Percentiles rank a stretch among this genome's conserved stretches.
Conservation (phyloP, 139 green algal genomes). For the Pleodorina starrii region DNA sequence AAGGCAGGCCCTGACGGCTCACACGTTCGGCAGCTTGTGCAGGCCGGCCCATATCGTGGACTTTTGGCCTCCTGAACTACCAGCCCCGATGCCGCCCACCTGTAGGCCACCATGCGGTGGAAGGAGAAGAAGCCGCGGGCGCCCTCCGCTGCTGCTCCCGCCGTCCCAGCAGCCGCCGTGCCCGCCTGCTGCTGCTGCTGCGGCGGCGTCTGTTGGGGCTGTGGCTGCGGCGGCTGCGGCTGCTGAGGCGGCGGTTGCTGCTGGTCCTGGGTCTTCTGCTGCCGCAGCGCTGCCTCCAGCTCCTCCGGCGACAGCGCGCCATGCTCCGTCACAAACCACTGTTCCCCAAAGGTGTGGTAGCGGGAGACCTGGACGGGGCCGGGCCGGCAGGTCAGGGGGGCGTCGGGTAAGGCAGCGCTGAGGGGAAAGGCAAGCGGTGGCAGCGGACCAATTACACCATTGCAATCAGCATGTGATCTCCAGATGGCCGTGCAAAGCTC, state of each 20-base stretch:
- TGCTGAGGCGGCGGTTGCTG: neutral
- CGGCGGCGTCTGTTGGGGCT: neutral
- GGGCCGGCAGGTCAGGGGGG: neutral
- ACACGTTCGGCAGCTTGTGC: no score
- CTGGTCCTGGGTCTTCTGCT: neutral
- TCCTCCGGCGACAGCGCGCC: slow-evolving; percentile 32
- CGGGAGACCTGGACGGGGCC: slow-evolving; percentile 40
- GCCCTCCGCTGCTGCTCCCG: neutral
- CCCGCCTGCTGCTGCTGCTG: neutral
- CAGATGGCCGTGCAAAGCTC: no score
- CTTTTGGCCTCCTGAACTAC: no score
- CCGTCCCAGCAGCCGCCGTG: neutral
- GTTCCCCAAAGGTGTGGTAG: slow-evolving; percentile 56
- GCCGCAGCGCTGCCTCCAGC: neutral
- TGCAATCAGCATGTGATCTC: no score
- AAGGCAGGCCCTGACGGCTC: no score
- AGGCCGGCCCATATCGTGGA: no score
- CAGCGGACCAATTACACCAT: no score
- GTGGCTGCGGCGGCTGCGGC: slow-evolving; percentile 17
- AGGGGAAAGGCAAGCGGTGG: no score
- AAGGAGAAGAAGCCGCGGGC: slow-evolving; percentile 48
- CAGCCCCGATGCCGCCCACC: no score
- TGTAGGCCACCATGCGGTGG: slow-evolving; percentile 48
- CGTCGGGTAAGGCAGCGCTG: no score
- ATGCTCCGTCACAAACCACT: slow-evolving; percentile 42